Evolutionary conservation across 2,329 filamentous ascomycete species (phyloP).

Genomic region (Apiospora arundinis): DNA sequence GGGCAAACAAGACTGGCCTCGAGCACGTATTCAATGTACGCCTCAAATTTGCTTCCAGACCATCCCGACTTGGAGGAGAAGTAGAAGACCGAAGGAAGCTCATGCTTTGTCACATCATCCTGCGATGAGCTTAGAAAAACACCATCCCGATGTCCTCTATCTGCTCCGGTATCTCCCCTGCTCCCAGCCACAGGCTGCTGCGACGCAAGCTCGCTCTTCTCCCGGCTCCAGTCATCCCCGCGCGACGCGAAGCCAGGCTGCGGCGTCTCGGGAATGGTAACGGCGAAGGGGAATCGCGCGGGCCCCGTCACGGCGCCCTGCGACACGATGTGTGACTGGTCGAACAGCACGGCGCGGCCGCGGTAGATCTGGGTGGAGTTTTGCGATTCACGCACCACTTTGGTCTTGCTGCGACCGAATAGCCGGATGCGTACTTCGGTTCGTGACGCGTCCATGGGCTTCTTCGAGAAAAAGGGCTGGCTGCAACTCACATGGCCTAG

Average conservation of each 20-base stretch:
- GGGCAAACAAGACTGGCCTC: slow-evolving; percentile 21
- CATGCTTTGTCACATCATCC: slow-evolving; percentile 23
- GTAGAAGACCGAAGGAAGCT: slow-evolving; percentile 22
- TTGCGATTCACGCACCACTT: slow-evolving; percentile 1
- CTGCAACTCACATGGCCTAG: slow-evolving; percentile 21
- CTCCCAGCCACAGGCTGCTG: not conserved
- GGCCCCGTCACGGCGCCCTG: slow-evolving; percentile 13
- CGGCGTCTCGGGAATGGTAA: slow-evolving; percentile 23
- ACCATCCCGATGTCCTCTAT: not conserved
- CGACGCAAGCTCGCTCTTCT: not conserved
- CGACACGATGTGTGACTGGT: slow-evolving; percentile 19
- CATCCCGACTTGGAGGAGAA: not conserved
- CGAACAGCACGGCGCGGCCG: slow-evolving; percentile 22
- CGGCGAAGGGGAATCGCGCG: slow-evolving; percentile 20
- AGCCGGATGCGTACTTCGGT: slow-evolving; percentile 19
- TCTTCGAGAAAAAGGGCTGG: not conserved
- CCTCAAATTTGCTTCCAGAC: slow-evolving; percentile 19
- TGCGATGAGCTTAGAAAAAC: slow-evolving; percentile 23
- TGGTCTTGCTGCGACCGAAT: slow-evolving; percentile 24
- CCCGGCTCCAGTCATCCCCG: slow-evolving; percentile 22
- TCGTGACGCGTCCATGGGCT: not conserved
- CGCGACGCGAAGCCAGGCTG: slow-evolving; percentile 21
- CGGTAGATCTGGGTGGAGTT: slow-evolving; percentile 5
- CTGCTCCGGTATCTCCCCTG: not conserved
- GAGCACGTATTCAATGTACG: slow-evolving; percentile 27